Conservation (phyloP, 331 rosid species). For the Pyrus hybrid region DNA sequence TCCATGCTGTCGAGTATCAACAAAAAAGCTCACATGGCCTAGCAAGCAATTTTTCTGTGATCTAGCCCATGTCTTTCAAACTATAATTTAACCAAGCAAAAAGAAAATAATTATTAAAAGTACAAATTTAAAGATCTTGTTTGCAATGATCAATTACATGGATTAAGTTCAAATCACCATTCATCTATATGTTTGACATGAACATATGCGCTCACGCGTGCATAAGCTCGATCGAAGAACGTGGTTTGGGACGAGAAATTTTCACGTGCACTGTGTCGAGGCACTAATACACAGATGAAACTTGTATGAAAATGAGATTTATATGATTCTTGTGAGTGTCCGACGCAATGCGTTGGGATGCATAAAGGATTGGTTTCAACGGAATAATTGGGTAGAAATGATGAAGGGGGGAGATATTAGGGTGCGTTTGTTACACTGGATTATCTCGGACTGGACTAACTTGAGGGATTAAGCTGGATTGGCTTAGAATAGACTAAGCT, state of each 20-base stretch:
- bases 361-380: neutral
- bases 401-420: too few species aligned
- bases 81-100: neutral
- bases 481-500: too few species aligned
- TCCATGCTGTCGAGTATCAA: slow-evolving; percentile 15
- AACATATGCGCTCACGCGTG: neutral
- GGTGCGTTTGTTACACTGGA: too few species aligned
- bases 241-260: neutral
- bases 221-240: neutral
- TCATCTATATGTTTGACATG: too few species aligned
- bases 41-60: slow-evolving; percentile 12
- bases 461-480: too few species aligned
- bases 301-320: neutral
- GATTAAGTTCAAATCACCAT: too few species aligned
- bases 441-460: too few species aligned
- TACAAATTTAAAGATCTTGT: neutral
- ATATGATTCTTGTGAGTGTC: neutral
- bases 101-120: neutral
- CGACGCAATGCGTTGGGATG: neutral
- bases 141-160: neutral
- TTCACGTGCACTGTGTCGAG: fast-evolving
- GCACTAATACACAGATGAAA: neutral
- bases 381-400: too few species aligned
- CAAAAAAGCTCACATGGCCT: slow-evolving; percentile 9
- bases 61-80: neutral